Conservation (phyloP, 495 filamentous ascomycete species). For the Xylaria nigripes region DNA sequence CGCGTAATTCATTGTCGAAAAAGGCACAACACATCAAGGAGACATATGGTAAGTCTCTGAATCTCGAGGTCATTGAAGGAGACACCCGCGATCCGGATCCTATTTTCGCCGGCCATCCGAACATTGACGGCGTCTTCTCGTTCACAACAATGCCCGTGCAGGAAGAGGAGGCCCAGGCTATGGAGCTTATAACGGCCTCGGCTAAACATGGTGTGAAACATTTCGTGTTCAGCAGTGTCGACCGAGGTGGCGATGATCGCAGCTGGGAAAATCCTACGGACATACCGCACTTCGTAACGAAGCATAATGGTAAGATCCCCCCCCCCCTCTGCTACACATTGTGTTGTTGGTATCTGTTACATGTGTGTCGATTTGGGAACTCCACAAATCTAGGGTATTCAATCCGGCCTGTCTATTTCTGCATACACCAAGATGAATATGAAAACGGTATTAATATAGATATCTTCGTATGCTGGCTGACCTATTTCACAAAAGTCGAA, state of each 20-base stretch:
- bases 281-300: conserved; percentile 55
- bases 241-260: conserved; percentile 51
- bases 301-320: conserved; percentile 54
- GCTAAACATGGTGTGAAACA: conserved; percentile 44
- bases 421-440: neutral
- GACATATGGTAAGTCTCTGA: conserved; percentile 19
- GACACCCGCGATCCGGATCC: conserved; percentile 42
- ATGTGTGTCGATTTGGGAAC: too few relatives aligned
- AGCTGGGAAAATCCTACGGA: conserved; percentile 49
- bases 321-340: neutral
- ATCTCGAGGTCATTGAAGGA: conserved; percentile 49
- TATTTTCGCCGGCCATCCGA: conserved; percentile 46
- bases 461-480: too few relatives aligned
- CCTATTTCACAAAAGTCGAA: neutral
- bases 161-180: conserved; percentile 48
- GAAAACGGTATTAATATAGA: neutral
- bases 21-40: conserved; percentile 44
- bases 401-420: too few relatives aligned
- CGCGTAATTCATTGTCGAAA: conserved; percentile 48
- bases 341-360: neutral
- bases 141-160: conserved; percentile 43
- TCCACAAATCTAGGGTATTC: too few relatives aligned
- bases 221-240: conserved; percentile 61
- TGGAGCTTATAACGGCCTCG: conserved; percentile 49
- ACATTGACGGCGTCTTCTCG: conserved; percentile 41